phyloP scores from a whole-genome alignment of 2,329 filamentous ascomycete species.

The Aspergillus terreus region DNA sequence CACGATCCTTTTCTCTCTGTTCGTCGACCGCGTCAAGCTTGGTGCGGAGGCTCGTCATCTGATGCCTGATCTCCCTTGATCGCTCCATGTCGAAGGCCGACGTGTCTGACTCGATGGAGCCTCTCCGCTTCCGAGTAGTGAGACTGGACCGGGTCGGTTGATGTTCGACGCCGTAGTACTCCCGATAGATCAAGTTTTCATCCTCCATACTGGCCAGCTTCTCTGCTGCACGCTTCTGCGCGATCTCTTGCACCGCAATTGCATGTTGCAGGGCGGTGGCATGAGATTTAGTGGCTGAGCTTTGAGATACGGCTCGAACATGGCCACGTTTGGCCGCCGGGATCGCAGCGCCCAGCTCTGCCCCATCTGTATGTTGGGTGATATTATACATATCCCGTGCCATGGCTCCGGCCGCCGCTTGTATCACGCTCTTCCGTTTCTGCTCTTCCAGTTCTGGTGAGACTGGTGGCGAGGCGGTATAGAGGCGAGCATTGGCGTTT shows the following conservation, averaged over 20 bases:
- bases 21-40: constrained; percentile 48
- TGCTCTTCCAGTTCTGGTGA: constrained; percentile 70
- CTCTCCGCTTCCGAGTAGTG: constrained; percentile 57
- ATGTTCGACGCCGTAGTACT: constrained; percentile 68
- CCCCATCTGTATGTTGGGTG: constrained; percentile 42
- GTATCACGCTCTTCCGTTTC: constrained; percentile 66
- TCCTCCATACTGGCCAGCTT: constrained; percentile 76
- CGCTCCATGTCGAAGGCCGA: constrained; percentile 62
- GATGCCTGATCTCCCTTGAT: constrained; percentile 68
- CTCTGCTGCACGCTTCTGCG: constrained; percentile 80
- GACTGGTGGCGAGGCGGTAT: constrained; percentile 70
- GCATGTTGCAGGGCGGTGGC: constrained; percentile 21
- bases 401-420: constrained; percentile 84
- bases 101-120: constrained; percentile 62
- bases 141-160: constrained; percentile 46
- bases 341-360: constrained; percentile 17
- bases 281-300: constrained; percentile 25
- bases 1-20: constrained; percentile 65
- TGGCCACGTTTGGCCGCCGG: constrained; percentile 32
- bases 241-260: constrained; percentile 70
- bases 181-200: constrained; percentile 64
- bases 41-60: constrained; percentile 76
- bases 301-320: constrained; percentile 30
- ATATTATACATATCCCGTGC: constrained; percentile 77
- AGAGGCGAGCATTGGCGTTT: constrained; percentile 71